Conservation (phyloP, 306 rosid species). For the Fragaria vesca region DNA sequence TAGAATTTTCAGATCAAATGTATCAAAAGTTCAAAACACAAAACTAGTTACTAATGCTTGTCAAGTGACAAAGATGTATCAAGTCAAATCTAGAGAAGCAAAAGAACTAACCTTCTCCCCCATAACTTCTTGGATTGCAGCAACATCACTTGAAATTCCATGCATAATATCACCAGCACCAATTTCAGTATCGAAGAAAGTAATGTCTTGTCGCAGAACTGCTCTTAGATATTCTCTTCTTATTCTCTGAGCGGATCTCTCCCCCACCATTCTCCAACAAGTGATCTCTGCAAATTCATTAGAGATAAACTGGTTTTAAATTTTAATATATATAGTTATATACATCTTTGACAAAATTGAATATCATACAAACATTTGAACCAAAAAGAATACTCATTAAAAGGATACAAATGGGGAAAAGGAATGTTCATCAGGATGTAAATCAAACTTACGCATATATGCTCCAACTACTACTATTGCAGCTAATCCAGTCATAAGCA, state of each 20-base stretch:
- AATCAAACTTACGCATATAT: slow-evolving; percentile 60
- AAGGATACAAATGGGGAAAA: not conserved
- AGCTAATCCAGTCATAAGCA: slow-evolving; percentile 62
- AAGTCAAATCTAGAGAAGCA: not conserved
- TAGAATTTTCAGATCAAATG: not conserved
- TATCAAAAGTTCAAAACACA: not conserved
- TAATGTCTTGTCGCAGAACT: slow-evolving; percentile 73
- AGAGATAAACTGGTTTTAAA: not conserved
- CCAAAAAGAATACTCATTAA: not conserved
- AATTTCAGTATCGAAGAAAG: slow-evolving; percentile 60
- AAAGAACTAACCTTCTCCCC: slow-evolving; percentile 74
- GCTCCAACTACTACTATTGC: slow-evolving; percentile 78
- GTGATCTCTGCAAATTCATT: slow-evolving; percentile 68
- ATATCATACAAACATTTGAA: not conserved
- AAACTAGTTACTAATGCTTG: not conserved
- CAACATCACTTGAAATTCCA: slow-evolving; percentile 92
- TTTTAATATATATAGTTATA: not conserved
- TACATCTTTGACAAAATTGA: not conserved
- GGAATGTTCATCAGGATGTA: not conserved
- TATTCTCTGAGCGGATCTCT: slow-evolving; percentile 75
- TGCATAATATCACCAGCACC: slow-evolving; percentile 84
- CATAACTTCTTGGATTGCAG: slow-evolving; percentile 92
- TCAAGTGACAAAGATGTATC: not conserved
- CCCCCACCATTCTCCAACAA: slow-evolving; percentile 95
- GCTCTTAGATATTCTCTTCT: slow-evolving; percentile 71